Evolutionary conservation across 495 filamentous ascomycete species (phyloP).

Genomic region (Penicillium atrosanguineum): DNA sequence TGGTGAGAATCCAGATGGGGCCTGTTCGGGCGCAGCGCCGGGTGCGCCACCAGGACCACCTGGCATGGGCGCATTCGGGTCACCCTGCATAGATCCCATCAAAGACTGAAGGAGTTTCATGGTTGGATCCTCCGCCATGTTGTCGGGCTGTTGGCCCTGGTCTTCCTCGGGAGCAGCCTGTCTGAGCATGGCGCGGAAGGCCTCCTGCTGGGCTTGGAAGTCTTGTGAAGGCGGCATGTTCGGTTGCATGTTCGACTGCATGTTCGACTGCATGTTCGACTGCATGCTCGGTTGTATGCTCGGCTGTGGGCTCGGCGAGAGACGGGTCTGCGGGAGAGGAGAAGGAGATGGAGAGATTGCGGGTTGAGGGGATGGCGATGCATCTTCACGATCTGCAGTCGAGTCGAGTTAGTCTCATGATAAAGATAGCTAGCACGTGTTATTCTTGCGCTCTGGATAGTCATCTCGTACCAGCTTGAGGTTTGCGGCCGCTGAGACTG

Average conservation of each 20-base stretch:
- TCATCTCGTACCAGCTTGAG: constrained; percentile 32
- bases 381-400: constrained; percentile 30
- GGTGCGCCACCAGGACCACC: constrained; percentile 21
- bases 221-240: constrained; percentile 15
- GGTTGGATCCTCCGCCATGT: constrained; percentile 55
- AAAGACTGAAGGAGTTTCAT: constrained; percentile 61
- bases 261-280: constrained; percentile 18
- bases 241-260: constrained; percentile 17
- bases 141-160: constrained; percentile 30
- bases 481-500: constrained; percentile 65
- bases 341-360: constrained; percentile 31
- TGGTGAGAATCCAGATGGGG: constrained; percentile 26
- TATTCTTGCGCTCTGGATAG: neutral
- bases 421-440: neutral
- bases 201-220: constrained; percentile 42
- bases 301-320: constrained; percentile 17
- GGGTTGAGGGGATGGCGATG: constrained; percentile 32
- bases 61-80: constrained; percentile 27
- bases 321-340: constrained; percentile 20
- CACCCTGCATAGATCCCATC: constrained; percentile 45
- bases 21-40: constrained; percentile 23
- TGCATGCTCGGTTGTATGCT: constrained; percentile 18
- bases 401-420: constrained; percentile 11
- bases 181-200: constrained; percentile 44
- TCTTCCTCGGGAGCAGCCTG: constrained; percentile 30